These are phyloP conservation scores for Ganoderma leucocontextum DNA, from an alignment of 1,284 basidiomycete genomes.

Conservation along the genomic window DNA sequence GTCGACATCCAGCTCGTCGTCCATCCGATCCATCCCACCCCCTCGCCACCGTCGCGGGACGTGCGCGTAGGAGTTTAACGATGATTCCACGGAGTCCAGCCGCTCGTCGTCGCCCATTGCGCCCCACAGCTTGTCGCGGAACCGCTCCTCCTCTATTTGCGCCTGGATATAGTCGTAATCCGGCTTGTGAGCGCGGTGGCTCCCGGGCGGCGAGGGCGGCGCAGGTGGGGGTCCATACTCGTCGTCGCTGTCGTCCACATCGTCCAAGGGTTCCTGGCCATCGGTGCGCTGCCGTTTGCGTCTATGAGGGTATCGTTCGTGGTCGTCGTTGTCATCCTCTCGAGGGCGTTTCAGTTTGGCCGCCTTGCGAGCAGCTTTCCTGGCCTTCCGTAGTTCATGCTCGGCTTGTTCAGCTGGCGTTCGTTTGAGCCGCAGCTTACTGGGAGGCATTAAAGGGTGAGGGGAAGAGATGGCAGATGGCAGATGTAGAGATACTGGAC, in stretches of 20 bases:
- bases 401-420: slow-evolving; percentile 74
- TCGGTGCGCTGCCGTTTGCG: slow-evolving; percentile 31
- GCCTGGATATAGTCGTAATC: slow-evolving; percentile 60
- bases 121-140: slow-evolving; percentile 74
- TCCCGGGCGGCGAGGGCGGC: slow-evolving; percentile 29
- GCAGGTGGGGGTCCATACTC: slow-evolving; percentile 41
- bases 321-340: slow-evolving; percentile 17
- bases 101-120: slow-evolving; percentile 76
- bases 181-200: slow-evolving; percentile 42
- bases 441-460: neutral
- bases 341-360: slow-evolving; percentile 40
- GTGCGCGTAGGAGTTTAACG: slow-evolving; percentile 71
- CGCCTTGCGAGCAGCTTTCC: slow-evolving; percentile 52
- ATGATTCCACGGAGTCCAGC: slow-evolving; percentile 66
- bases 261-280: neutral
- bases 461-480: neutral
- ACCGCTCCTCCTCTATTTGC: slow-evolving; percentile 67
- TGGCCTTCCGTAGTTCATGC: slow-evolving; percentile 57
- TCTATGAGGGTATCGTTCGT: neutral
- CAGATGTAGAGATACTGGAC: neutral
- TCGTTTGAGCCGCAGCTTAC: slow-evolving; percentile 72
- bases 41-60: slow-evolving; percentile 66
- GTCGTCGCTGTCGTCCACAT: slow-evolving; percentile 35
- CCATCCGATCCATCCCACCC: slow-evolving; percentile 44
- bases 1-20: slow-evolving; percentile 63